Base-by-base conservation (phyloP, 192 early-diverging fungal species). In the Haplosporangium gracile region DNA sequence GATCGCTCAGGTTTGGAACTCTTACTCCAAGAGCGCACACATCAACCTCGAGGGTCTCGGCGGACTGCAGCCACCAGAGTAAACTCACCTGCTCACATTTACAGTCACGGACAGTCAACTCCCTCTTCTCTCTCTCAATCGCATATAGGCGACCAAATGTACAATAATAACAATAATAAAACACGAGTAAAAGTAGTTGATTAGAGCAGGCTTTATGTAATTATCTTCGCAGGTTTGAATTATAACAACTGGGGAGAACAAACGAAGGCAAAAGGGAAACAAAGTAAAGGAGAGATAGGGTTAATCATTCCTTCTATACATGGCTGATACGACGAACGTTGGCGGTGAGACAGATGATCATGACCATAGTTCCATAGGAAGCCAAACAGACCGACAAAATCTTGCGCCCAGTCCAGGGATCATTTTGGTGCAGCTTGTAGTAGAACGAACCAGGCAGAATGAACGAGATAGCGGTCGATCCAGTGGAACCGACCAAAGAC, bases 401-500 rank as follows among this genome's bases (percentile, higher is more conserved):
- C 81, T 96, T 96, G 87, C 92, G 92, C 15, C 77, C 49, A 24
- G 90, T 89, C 95, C 95, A 96, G 9, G 90, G 89, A 43, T 90
- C 82, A 69, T 90, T 78, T 72, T 91, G 82, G 73, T 95, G 94
- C 60, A 98, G 77, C 88, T 96, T 97, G 90, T 94, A 97, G 90
- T 98, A 99, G 77, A 98, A 97, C 16, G 96, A 55, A 5, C 97
- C 97, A 0, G 98, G 98, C 26, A 99, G 89, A 76, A 99, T 99
- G 86, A 99, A 99, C 68, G 97, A 97, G 53, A 99, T 97, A 42
- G 94, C 95, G 0, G 98, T 99, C 4, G 97, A 97, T 20, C 99
- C 99, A 0, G 99, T 99, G 5, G 98, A 97, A 39, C 99, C 99
- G 0, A 99, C 99, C 79, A 99, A 92, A 0, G 97, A 91, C 68